phyloP scores from a whole-genome alignment of 2,329 filamentous ascomycete species.

The Penicillium corylophilum region DNA sequence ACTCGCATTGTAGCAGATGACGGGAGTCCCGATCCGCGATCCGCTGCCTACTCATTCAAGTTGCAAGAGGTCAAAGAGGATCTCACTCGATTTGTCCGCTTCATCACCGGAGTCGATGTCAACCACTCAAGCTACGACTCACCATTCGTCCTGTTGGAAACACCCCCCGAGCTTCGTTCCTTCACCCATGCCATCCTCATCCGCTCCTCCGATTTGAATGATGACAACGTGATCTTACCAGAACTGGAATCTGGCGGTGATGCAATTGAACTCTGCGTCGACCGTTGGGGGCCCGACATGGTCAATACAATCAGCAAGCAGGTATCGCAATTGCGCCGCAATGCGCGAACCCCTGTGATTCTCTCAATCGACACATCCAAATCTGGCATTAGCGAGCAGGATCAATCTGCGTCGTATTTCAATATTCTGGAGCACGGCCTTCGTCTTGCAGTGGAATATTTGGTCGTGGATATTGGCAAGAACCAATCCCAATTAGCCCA shows the following conservation, averaged over 20 bases:
- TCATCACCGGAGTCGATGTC: constrained; percentile 55
- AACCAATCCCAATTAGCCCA: constrained; percentile 26
- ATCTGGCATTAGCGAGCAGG: constrained; percentile 11
- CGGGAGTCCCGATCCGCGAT: constrained; percentile 44
- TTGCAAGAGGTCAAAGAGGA: constrained; percentile 58
- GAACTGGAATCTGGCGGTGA: constrained; percentile 60
- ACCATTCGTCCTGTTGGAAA: constrained; percentile 60
- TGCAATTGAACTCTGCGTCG: constrained; percentile 60
- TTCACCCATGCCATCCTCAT: constrained; percentile 46
- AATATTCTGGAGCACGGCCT: constrained; percentile 41
- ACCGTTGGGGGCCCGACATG: constrained; percentile 55
- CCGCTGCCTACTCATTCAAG: constrained; percentile 49
- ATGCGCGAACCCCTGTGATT: constrained; percentile 57
- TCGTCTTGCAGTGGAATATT: constrained; percentile 42
- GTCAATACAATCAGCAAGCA: constrained; percentile 54
- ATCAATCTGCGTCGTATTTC: constrained; percentile 27
- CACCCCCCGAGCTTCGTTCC: constrained; percentile 58
- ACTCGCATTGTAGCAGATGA: constrained; percentile 29
- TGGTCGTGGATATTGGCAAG: constrained; percentile 38
- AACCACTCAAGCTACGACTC: constrained; percentile 57
- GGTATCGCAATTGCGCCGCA: constrained; percentile 58
- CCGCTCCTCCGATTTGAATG: constrained; percentile 36
- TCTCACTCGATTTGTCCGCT: constrained; percentile 59
- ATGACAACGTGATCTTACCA: constrained; percentile 44
- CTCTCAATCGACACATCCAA: constrained; percentile 51